Conservation (phyloP, 1,139 yeast genomes). For the Yueomyces sp. region DNA sequence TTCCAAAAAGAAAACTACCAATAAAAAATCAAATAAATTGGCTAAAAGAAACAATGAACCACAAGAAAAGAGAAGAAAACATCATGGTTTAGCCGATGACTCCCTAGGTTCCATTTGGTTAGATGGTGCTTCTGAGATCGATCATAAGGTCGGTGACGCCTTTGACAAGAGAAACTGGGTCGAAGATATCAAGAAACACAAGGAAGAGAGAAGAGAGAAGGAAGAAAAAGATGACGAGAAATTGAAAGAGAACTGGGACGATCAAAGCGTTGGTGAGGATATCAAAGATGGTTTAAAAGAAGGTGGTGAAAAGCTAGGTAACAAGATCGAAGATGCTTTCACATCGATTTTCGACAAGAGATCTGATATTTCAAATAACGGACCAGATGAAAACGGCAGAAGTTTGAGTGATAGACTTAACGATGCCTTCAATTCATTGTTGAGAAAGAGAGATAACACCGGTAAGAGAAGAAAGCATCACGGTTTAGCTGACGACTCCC, state of each 20-base stretch:
- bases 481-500: not conserved
- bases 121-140: not conserved
- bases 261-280: constrained; percentile 54
- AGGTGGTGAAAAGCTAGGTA: constrained; percentile 62
- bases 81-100: not conserved
- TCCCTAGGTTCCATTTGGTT: not conserved
- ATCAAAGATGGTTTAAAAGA: constrained; percentile 81
- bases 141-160: not conserved
- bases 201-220: not conserved
- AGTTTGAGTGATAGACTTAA: not conserved
- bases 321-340: not conserved
- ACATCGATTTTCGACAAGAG: not conserved
- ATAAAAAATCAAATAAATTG: too few relatives aligned
- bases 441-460: constrained; percentile 46
- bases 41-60: too few relatives aligned
- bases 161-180: not conserved
- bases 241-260: not conserved
- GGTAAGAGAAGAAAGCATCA: constrained; percentile 27
- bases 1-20: too few relatives aligned
- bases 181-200: not conserved
- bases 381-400: not conserved
- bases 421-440: not conserved
- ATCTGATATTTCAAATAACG: too few relatives aligned
- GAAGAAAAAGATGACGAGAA: not conserved
- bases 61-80: constrained; percentile 27